Conservation (phyloP, 176 grass and related monocot genomes). For the Aechmea fasciata region DNA sequence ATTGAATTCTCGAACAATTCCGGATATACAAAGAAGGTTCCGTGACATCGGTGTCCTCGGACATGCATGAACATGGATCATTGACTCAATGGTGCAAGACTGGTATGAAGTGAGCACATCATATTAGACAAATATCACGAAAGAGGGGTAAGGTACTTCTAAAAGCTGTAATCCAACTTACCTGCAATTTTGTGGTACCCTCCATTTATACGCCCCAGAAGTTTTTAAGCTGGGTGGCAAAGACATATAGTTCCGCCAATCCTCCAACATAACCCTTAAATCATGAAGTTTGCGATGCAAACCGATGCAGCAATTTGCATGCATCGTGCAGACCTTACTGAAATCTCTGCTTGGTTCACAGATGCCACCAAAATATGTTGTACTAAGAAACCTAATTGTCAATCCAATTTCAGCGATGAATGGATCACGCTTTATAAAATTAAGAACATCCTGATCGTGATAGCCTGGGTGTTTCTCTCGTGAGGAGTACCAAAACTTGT, state of each 20-base stretch:
- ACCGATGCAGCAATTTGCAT: slow-evolving; percentile 71
- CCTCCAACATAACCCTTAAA: slow-evolving; percentile 54
- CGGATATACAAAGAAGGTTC: too few relatives aligned
- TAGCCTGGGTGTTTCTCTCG: slow-evolving; percentile 52
- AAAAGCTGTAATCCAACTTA: slow-evolving; percentile 9
- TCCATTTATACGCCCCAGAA: slow-evolving; percentile 32
- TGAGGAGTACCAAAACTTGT: slow-evolving; percentile 70
- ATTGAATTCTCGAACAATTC: too few relatives aligned
- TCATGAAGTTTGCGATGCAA: slow-evolving; percentile 59
- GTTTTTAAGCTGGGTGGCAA: slow-evolving; percentile 39
- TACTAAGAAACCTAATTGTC: slow-evolving; percentile 64
- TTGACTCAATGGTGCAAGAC: not conserved
- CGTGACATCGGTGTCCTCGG: too few relatives aligned
- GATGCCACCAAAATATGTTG: slow-evolving; percentile 56
- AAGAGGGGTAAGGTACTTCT: not conserved
- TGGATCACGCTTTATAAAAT: slow-evolving; percentile 61
- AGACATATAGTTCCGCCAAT: slow-evolving; percentile 57
- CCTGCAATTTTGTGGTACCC: slow-evolving; percentile 68
- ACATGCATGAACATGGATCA: too few relatives aligned
- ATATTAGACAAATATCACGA: not conserved
- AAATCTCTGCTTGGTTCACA: slow-evolving; percentile 66
- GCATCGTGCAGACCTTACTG: slow-evolving; percentile 67
- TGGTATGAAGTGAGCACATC: not conserved
- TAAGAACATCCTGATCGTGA: slow-evolving; percentile 69
- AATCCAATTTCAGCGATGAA: slow-evolving; percentile 45